phyloP scores from a whole-genome alignment of 768 basidiomycete species.

The Exsudoporus frostii region DNA sequence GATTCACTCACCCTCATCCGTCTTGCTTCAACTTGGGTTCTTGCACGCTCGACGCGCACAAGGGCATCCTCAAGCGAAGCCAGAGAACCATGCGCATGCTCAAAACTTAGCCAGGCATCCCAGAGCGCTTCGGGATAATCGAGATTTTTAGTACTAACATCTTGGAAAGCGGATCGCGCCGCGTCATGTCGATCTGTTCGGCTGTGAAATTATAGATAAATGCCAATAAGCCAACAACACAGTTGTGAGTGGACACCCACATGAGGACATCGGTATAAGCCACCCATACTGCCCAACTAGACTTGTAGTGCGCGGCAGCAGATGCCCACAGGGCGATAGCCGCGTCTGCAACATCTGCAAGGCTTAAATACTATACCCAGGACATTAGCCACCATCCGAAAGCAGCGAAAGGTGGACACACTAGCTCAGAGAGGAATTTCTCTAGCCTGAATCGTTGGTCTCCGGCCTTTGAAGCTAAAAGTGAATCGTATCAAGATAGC shows the following conservation, averaged over 20 bases:
- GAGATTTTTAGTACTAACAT: conserved; percentile 65
- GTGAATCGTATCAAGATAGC: neutral
- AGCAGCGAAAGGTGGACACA: conserved; percentile 39
- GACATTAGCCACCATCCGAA: neutral
- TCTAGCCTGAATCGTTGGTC: conserved; percentile 81
- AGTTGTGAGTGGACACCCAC: conserved; percentile 39
- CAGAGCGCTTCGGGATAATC: conserved; percentile 97
- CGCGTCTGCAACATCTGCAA: conserved; percentile 47
- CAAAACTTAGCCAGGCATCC: conserved; percentile 89
- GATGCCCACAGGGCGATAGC: conserved; percentile 62
- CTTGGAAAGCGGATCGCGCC: conserved; percentile 65
- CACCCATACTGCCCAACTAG: conserved; percentile 73
- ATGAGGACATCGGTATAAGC: conserved; percentile 70
- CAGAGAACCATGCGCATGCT: conserved; percentile 75
- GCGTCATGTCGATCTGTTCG: conserved; percentile 52
- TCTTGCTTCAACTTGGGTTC: conserved; percentile 55
- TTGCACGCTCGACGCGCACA: conserved; percentile 63
- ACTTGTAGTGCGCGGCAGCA: conserved; percentile 63
- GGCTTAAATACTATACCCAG: conserved; percentile 42
- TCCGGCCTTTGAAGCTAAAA: conserved; percentile 57
- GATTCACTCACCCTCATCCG: conserved; percentile 54
- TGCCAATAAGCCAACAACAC: neutral
- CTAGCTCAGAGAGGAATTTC: conserved; percentile 74
- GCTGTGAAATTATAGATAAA: conserved; percentile 28
- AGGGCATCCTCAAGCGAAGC: conserved; percentile 60